Percentiles rank a stretch among this genome's conserved stretches.
Conservation (phyloP, 225 moss, liverwort and hornwort genomes). For the Bryoerythrophyllum caledonicum region DNA sequence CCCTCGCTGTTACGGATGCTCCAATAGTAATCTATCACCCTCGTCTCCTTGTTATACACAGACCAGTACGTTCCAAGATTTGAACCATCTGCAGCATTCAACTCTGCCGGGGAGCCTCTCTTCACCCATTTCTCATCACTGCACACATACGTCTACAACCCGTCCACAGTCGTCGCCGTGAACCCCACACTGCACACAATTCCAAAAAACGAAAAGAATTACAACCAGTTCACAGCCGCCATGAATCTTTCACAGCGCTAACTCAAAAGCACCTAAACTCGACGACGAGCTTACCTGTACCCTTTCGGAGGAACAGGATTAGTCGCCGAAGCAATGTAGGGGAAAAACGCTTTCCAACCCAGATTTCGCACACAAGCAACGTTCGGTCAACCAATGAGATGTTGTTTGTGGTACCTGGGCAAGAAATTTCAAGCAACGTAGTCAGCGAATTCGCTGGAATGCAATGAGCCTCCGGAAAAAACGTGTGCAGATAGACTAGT, state of each 20-base stretch:
- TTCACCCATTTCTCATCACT: constrained; percentile 22
- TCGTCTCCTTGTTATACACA: constrained; percentile 22
- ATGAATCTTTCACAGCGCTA: too few relatives aligned
- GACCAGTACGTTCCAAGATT: constrained; percentile 36
- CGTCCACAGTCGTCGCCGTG: constrained; percentile 10
- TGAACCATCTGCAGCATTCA: constrained; percentile 5
- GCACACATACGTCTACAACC: constrained; percentile 33
- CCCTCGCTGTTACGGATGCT: constrained; percentile 37
- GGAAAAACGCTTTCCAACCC: too few relatives aligned
- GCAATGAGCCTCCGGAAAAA: too few relatives aligned
- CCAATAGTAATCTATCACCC: constrained; percentile 32
- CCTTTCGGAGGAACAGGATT: constrained; percentile 41
- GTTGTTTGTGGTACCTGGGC: too few relatives aligned
- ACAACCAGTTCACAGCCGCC: background rate
- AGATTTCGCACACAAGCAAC: too few relatives aligned
- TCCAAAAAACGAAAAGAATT: background rate
- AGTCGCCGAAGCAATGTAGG: constrained; percentile 15
- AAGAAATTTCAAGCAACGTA: too few relatives aligned
- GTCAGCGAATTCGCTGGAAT: too few relatives aligned
- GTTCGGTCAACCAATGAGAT: too few relatives aligned
- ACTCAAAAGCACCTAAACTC: too few relatives aligned
- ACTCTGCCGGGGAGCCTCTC: constrained; percentile 30
- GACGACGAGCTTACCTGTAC: constrained; percentile 24
- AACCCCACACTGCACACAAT: constrained; percentile 46
- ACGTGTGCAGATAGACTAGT: too few relatives aligned